Base-by-base conservation (phyloP, 345 rosid species). In the Fremontodendron californicum region DNA sequence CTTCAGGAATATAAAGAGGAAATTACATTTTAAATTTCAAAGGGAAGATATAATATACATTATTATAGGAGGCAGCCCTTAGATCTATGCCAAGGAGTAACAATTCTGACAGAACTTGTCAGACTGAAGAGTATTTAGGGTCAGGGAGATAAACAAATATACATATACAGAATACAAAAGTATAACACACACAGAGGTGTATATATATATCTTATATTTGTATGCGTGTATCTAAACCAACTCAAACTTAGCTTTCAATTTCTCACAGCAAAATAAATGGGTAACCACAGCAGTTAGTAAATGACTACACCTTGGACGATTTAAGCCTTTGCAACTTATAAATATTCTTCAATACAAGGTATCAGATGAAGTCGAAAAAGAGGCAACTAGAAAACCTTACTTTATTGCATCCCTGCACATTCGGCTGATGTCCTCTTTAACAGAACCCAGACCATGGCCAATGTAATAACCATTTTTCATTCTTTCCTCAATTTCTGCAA, bases 371-470 rank as follows among this genome's bases (percentile, higher is more conserved):
- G 18, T 35, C 15, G 27, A 49, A 46, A 23, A 64, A 21, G 75
- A 25, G 27, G n/a, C 7, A 40, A 37, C 74, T 21, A 77, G 52
- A 72, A 66, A 77, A 64, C 27, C 91, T 84, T 92, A 94, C 99
- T 94, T 96, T 69, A 94, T 90, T 64, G 99, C 99, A 86, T 96
- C 99, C 86, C 96, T 88, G 89, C 99, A 94, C 93, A 96, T 94
- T 79, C 94, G 90, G 83, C 97, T 84, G 83, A 96, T 94, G 85
- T 96, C 99, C 80, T 94, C 97, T 88, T 88, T 94, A 76, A 94
- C 97, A 83, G 92, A 87, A 74, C 82, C 85, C 85, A 96, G 86
- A 78, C 99, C 98, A 83, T 87, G 93, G 81, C 90, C 85, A 51
- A 89, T 81, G 75, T 96, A 96, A 82, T 92, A 92, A 60, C 99